These are phyloP conservation scores for Suhomyces choctaworum DNA, from an alignment of 1,139 yeast species.

Conservation along the genomic window DNA sequence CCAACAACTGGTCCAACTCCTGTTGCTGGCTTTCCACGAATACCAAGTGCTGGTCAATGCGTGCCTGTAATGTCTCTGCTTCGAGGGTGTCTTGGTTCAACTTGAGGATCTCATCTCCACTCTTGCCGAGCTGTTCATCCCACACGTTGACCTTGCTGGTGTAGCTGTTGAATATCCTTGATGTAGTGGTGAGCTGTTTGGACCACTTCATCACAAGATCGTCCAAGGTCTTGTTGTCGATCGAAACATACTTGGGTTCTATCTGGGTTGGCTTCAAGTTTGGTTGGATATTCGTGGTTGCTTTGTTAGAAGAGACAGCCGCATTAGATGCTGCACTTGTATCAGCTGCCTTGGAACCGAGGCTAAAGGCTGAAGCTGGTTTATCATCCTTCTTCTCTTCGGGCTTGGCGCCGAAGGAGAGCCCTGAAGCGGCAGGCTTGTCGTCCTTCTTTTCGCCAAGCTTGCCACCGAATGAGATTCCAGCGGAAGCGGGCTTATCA, in stretches of 20 bases:
- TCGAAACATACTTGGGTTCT: conserved; percentile 70
- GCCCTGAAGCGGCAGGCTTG: conserved; percentile 16
- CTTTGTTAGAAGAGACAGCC: conserved; percentile 10
- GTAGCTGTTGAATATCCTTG: conserved; percentile 74
- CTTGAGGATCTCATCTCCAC: conserved; percentile 82
- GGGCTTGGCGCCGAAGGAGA: conserved; percentile 14
- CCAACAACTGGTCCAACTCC: conserved; percentile 79
- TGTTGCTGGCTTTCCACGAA: conserved; percentile 92
- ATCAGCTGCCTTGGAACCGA: conserved; percentile 19
- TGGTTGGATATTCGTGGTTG: conserved; percentile 27
- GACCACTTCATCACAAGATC: conserved; percentile 95
- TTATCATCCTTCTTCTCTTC: conserved; percentile 13
- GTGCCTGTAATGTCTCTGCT: conserved; percentile 83
- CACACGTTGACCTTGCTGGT: conserved; percentile 75
- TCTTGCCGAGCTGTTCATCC: conserved; percentile 81
- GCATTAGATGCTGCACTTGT: conserved; percentile 13
- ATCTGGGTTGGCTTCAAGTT: conserved; percentile 48
- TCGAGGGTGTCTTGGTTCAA: conserved; percentile 75
- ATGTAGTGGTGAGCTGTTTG: conserved; percentile 70
- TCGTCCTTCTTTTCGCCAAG: conserved; percentile 18
- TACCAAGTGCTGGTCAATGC: conserved; percentile 81
- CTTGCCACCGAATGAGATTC: conserved; percentile 29
- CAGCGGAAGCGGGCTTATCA: conserved; percentile 18
- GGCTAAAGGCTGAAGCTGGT: conserved; percentile 11
- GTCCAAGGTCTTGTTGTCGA: conserved; percentile 89